These are phyloP conservation scores for Cystobasidiaceae sp. DNA, from an alignment of 1,284 basidiomycete species.

Conservation along the genomic window DNA sequence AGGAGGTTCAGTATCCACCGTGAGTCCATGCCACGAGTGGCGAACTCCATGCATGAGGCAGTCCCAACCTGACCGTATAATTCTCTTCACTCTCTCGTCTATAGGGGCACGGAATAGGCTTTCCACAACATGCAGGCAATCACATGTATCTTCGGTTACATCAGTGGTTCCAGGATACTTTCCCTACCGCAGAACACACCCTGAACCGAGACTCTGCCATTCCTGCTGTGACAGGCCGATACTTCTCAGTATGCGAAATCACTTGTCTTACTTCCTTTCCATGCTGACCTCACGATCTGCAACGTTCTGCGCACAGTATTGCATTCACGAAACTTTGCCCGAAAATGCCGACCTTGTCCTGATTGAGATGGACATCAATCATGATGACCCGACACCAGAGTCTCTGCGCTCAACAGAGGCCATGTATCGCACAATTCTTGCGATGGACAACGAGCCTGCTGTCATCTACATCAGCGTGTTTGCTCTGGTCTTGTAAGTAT, in stretches of 20 bases:
- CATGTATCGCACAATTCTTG: neutral
- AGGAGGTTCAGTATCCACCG: conserved; percentile 36
- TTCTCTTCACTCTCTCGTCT: neutral
- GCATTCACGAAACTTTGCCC: neutral
- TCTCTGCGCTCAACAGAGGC: neutral
- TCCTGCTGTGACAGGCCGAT: conserved; percentile 8
- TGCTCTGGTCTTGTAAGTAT: conserved; percentile 23
- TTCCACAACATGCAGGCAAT: conserved; percentile 10
- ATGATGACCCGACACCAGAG: neutral
- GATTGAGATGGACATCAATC: conserved; percentile 2
- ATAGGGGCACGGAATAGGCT: conserved; percentile 5
- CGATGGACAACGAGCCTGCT: conserved; percentile 18
- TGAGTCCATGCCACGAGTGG: neutral
- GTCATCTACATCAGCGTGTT: conserved; percentile 28
- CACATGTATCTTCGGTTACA: conserved; percentile 22
- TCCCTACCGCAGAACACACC: neutral
- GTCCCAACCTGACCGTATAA: too few relatives aligned
- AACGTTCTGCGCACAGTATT: neutral
- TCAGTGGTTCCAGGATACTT: conserved; percentile 24
- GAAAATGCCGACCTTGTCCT: conserved; percentile 20
- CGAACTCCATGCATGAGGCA: neutral
- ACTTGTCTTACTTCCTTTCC: neutral
- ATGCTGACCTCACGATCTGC: neutral
- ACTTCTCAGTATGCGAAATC: conserved; percentile 2
- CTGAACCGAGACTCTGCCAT: conserved; percentile 9